Evolutionary conservation across 495 filamentous ascomycete genomes (phyloP).

Genomic region (Ascodesmis nigricans): DNA sequence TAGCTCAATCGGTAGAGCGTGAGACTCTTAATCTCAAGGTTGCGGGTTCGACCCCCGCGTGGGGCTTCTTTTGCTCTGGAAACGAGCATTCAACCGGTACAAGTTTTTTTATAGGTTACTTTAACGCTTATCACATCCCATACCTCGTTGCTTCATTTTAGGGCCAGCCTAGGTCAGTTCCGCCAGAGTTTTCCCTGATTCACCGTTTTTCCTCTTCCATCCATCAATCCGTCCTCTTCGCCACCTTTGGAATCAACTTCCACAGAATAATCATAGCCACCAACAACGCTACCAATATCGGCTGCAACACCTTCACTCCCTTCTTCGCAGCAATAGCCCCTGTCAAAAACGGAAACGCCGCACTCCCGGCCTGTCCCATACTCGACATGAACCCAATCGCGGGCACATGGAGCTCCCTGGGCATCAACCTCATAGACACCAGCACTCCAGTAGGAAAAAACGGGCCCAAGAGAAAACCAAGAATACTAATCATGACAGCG

Average conservation of each 20-base stretch:
- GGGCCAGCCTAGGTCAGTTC: too few relatives aligned
- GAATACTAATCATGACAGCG: slow-evolving; percentile 44
- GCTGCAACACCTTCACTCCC: slow-evolving; percentile 24
- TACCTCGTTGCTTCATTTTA: too few relatives aligned
- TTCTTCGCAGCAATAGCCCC: slow-evolving; percentile 24
- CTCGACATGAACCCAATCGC: slow-evolving; percentile 23
- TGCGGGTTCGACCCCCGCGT: slow-evolving; percentile 37
- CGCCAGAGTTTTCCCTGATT: too few relatives aligned
- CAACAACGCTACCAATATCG: slow-evolving; percentile 23
- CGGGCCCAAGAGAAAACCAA: slow-evolving; percentile 59
- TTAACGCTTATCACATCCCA: too few relatives aligned
- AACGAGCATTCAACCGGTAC: too few relatives aligned
- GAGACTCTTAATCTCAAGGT: slow-evolving; percentile 40
- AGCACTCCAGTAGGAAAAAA: slow-evolving; percentile 27
- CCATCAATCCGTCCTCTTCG: slow-evolving; percentile 10
- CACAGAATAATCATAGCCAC: slow-evolving; percentile 22
- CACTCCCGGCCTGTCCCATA: slow-evolving; percentile 24
- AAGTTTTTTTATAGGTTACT: too few relatives aligned
- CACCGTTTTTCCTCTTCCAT: too few relatives aligned
- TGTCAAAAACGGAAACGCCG: slow-evolving; percentile 26
- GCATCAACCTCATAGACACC: slow-evolving; percentile 22
- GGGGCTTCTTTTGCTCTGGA: too few relatives aligned
- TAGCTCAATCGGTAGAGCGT: slow-evolving; percentile 40
- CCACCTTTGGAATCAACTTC: slow-evolving; percentile 19
- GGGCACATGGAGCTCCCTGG: slow-evolving; percentile 23